Conservation (phyloP, 805 yeast genomes). For the Nakazawaea wickerhamii region DNA sequence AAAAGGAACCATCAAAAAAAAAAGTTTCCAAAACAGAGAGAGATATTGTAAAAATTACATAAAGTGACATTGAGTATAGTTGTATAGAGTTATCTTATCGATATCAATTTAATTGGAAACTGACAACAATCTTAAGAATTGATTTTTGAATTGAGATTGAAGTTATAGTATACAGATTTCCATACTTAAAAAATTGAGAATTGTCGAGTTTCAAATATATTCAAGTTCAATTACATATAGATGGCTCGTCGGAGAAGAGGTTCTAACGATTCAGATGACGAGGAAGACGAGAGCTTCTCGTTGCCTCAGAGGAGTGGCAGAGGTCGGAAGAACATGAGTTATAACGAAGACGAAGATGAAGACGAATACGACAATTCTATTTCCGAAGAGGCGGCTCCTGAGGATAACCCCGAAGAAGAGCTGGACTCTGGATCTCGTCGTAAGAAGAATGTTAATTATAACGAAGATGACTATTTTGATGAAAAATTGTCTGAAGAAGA, state of each 20-base stretch:
- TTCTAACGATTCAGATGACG: slow-evolving; percentile 5
- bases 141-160: no score
- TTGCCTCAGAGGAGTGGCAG: slow-evolving; percentile 3
- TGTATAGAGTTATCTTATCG: no score
- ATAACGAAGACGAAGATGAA: slow-evolving; percentile 12
- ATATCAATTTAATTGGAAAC: no score
- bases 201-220: no score
- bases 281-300: slow-evolving; percentile 10
- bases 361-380: slow-evolving; percentile 20
- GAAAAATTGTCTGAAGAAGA: slow-evolving; percentile 20
- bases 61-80: no score
- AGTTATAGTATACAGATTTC: no score
- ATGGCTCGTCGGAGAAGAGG: slow-evolving; percentile 7
- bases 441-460: slow-evolving; percentile 28
- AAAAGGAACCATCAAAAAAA: no score
- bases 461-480: slow-evolving; percentile 25
- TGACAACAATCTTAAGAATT: no score
- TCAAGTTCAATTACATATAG: no score
- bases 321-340: background rate
- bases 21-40: no score
- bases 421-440: slow-evolving; percentile 7
- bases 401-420: slow-evolving; percentile 8
- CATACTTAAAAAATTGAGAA: no score
- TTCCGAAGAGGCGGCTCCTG: slow-evolving; percentile 12
- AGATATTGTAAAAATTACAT: no score